A percentile compares a stretch with the other conserved stretches of the same genome.
Evolutionary conservation across 2,329 filamentous ascomycete species (phyloP).

Genomic region (Colletotrichum salicis): DNA sequence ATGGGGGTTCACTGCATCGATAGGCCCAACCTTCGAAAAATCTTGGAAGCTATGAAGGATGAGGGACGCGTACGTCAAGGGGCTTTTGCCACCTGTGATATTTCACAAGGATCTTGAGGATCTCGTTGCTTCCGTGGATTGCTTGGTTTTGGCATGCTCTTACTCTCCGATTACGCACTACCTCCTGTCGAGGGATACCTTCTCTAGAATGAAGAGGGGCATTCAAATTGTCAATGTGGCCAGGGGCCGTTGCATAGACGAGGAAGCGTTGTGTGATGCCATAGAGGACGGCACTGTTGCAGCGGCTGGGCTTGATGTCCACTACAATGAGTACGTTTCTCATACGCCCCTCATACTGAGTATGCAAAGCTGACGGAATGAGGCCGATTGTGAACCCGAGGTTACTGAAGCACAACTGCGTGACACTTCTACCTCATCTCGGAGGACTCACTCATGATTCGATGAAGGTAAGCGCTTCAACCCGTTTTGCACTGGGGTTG

Average conservation of each 20-base stretch:
- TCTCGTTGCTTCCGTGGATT: slow-evolving; percentile 8
- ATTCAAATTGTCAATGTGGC: slow-evolving; percentile 38
- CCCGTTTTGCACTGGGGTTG: neutral
- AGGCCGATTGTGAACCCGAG: slow-evolving; percentile 1
- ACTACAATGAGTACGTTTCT: slow-evolving; percentile 33
- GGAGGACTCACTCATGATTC: slow-evolving; percentile 14
- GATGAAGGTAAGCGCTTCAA: neutral
- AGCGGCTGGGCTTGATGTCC: slow-evolving; percentile 36
- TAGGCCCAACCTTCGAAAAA: slow-evolving; percentile 11
- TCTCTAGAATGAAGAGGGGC: slow-evolving; percentile 31
- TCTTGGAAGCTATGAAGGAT: neutral
- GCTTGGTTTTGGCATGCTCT: slow-evolving; percentile 35
- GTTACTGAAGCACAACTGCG: slow-evolving; percentile 3
- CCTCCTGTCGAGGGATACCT: slow-evolving; percentile 26
- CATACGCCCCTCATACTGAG: neutral
- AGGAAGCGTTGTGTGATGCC: slow-evolving; percentile 37
- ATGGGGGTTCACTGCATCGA: slow-evolving; percentile 20
- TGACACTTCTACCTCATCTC: slow-evolving; percentile 17
- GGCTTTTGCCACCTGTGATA: neutral
- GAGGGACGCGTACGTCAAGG: neutral
- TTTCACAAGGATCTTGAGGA: neutral
- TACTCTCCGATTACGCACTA: slow-evolving; percentile 37
- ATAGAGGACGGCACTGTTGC: slow-evolving; percentile 32
- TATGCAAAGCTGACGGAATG: neutral
- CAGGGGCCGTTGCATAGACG: slow-evolving; percentile 38